These are phyloP conservation scores for Tulasnella sp. DNA, from an alignment of 768 basidiomycete genomes.

Conservation along the genomic window DNA sequence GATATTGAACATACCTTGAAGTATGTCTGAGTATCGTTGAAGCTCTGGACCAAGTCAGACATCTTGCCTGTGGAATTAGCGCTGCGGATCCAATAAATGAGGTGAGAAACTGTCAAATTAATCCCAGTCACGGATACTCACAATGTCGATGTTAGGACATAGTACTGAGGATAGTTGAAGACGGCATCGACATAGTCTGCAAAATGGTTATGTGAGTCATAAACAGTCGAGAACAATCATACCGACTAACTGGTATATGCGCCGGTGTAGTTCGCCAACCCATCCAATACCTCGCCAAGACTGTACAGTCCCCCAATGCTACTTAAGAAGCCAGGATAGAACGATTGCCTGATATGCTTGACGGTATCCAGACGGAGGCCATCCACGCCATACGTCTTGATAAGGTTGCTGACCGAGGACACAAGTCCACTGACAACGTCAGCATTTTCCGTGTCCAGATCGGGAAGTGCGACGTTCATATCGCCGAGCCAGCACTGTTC, in stretches of 20 bases:
- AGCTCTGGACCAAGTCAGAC: neutral
- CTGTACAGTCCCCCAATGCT: conserved; percentile 26
- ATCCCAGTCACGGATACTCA: neutral
- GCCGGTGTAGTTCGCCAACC: conserved; percentile 11
- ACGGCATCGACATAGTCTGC: conserved; percentile 13
- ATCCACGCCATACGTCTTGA: conserved; percentile 29
- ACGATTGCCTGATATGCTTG: conserved; percentile 28
- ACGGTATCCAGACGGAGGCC: conserved; percentile 31
- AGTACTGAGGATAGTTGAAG: conserved; percentile 17
- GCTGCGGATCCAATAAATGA: neutral
- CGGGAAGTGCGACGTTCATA: conserved; percentile 27
- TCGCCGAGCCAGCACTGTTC: conserved; percentile 29
- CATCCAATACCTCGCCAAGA: conserved; percentile 27
- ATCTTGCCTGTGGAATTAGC: conserved; percentile 8
- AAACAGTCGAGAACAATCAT: neutral
- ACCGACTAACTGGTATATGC: conserved; percentile 12
- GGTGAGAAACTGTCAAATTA: neutral
- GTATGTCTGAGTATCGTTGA: neutral
- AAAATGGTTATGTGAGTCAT: neutral
- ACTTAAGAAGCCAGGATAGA: conserved; percentile 28
- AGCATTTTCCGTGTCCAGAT: conserved; percentile 28
- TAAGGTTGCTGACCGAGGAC: conserved; percentile 28
- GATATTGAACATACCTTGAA: conserved; percentile 3
- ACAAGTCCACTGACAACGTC: conserved; percentile 26
- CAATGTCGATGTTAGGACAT: conserved; percentile 8